A percentile compares a stretch with the other conserved stretches of the same genome.
These are phyloP conservation scores for Amaranthus cruentus DNA, from an alignment of 148 eudicot species.

Conservation along the genomic window DNA sequence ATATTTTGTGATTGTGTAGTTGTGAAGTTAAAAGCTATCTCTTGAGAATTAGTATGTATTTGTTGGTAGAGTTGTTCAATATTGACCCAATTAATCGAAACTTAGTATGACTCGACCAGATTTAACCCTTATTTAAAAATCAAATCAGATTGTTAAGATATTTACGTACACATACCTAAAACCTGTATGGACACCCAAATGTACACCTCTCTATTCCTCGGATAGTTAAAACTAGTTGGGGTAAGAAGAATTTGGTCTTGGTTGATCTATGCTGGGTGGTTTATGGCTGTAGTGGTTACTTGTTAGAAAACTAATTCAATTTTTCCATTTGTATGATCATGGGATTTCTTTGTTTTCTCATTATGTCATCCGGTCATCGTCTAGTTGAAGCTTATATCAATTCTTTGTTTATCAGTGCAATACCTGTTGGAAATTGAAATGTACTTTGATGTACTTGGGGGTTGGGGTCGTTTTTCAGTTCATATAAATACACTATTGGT, in stretches of 20 bases:
- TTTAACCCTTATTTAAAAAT: not conserved
- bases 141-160: not conserved
- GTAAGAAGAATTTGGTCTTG: not conserved
- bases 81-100: no score
- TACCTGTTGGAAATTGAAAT: not conserved
- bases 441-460: not conserved
- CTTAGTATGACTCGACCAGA: no score
- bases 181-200: not conserved
- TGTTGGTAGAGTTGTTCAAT: not conserved
- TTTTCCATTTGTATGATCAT: not conserved
- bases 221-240: no score
- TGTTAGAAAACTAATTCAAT: not conserved
- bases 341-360: not conserved
- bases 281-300: not conserved
- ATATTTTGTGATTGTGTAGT: not conserved
- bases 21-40: not conserved
- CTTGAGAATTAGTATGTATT: constrained; percentile 1
- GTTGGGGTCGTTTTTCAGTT: not conserved
- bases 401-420: constrained; percentile 7
- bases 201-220: not conserved
- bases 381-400: not conserved
- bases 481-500: not conserved
- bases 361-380: not conserved
- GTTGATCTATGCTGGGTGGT: not conserved
- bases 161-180: not conserved